phyloP scores from a whole-genome alignment of 1,139 yeast genomes.

The Suhomyces yuchorum region DNA sequence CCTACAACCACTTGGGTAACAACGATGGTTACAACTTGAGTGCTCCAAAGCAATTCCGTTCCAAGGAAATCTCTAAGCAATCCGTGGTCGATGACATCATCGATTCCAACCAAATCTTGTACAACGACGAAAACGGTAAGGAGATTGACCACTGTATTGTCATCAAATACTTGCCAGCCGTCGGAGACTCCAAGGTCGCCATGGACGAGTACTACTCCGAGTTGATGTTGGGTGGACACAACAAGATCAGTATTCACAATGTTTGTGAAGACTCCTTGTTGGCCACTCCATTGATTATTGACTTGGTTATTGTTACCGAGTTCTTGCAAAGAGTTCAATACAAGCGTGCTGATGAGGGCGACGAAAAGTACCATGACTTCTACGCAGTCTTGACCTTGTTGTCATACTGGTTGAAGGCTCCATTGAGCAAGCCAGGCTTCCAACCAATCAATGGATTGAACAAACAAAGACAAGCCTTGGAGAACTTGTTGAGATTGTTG shows the following conservation, averaged over 20 bases:
- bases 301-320: constrained; percentile 86
- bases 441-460: constrained; percentile 91
- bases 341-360: constrained; percentile 50
- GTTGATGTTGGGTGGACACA: constrained; percentile 96
- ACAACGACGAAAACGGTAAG: constrained; percentile 78
- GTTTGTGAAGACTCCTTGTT: constrained; percentile 95
- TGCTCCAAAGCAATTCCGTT: constrained; percentile 90
- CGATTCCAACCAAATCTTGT: constrained; percentile 82
- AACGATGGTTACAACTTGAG: constrained; percentile 93
- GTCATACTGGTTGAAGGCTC: constrained; percentile 97
- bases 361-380: constrained; percentile 59
- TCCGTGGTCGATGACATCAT: constrained; percentile 95
- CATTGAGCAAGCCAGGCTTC: constrained; percentile 87
- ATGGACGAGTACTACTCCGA: constrained; percentile 98
- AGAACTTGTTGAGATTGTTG: constrained; percentile 84
- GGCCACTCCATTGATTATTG: constrained; percentile 94
- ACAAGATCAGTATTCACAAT: constrained; percentile 89
- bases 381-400: constrained; percentile 86
- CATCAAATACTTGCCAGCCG: constrained; percentile 91
- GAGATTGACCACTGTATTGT: constrained; percentile 93
- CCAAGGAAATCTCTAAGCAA: constrained; percentile 91
- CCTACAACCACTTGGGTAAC: constrained; percentile 95
- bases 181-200: constrained; percentile 95
- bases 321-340: constrained; percentile 84
- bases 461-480: constrained; percentile 91